Evolutionary conservation across 1,139 yeast genomes (phyloP), one percentile per base, ranked within the genome.

Genomic region (Hyphopichia khmerensis): DNA sequence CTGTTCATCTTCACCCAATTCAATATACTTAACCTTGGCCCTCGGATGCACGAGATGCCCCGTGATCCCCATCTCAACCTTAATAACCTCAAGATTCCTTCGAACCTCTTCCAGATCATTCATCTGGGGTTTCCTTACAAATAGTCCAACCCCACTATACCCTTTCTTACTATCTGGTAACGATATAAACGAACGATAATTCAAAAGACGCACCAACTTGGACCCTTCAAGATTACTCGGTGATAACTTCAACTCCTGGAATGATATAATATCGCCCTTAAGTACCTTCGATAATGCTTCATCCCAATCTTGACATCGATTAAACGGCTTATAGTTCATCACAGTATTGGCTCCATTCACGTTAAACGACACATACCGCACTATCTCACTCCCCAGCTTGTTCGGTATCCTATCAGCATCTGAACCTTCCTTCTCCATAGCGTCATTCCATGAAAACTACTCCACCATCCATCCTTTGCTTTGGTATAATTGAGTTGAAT

Each of bases 11-110:
- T 43, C 46, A 27, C 45, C 54, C 27, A 48, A 44, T 41, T 66
- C 62, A 47, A 64, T 46, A 51, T 64, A 61, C 35, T 43, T 50
- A 3, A 8, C 10, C 17, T 36, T 36, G 11, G 16, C 18, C 8
- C 21, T 29, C 4, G 39, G 39, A 23, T 36, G 33, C 5, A 16
- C 2, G 23, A 89, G 61, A 48, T 70, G 67, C 0, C 98, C 99
- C 0, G 96, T 86, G 11, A 93, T 66, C 0, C 99, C 99, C 59
- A 91, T 96, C 61, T 93, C 99, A 0, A 95, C 96, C 49, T 77
- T 80, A 2, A 76, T 45, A 1, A 89, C 87, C 2, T 75, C 65
- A 32, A 84, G 53, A 13, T 72, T 54, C 29, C 59, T 53, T 50
- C 60, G 54, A 30, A 75, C 49, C n/a, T 48, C 29, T 0, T 55